phyloP scores from a whole-genome alignment of 1,284 basidiomycete species.

The Athelia sp. region DNA sequence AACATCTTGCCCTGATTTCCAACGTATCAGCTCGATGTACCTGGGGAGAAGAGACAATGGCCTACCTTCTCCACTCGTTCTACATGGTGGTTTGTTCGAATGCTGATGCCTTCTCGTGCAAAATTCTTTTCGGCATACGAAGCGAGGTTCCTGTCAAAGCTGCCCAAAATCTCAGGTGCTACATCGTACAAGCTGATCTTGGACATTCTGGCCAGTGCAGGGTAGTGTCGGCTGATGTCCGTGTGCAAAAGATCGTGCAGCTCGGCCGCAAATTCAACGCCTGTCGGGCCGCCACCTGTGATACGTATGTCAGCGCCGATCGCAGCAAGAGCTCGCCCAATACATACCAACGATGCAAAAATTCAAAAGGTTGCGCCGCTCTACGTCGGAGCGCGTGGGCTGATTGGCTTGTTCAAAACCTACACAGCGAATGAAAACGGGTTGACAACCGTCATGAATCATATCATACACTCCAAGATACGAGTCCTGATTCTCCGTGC shows the following conservation, averaged over 20 bases:
- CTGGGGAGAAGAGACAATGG: conserved; percentile 21
- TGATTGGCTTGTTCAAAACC: conserved; percentile 80
- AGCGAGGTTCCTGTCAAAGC: conserved; percentile 68
- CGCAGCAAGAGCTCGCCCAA: conserved; percentile 13
- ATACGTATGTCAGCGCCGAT: conserved; percentile 2
- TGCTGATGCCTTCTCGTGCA: conserved; percentile 71
- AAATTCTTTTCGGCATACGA: conserved; percentile 72
- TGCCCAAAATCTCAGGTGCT: conserved; percentile 76
- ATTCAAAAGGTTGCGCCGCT: conserved; percentile 65
- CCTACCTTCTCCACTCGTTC: conserved; percentile 67
- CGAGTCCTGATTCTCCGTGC: conserved; percentile 75
- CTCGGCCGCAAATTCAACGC: conserved; percentile 85
- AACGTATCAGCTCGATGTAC: conserved; percentile 26
- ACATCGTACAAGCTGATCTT: conserved; percentile 80
- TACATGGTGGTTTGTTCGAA: conserved; percentile 77
- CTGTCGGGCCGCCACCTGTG: conserved; percentile 68
- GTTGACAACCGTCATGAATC: too few relatives aligned
- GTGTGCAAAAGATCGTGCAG: conserved; percentile 78
- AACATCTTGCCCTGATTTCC: conserved; percentile 12
- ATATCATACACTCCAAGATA: conserved; percentile 64
- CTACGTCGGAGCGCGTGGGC: conserved; percentile 59
- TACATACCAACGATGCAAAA: conserved; percentile 75
- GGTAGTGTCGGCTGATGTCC: conserved; percentile 69
- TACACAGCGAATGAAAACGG: conserved; percentile 17
- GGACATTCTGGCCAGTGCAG: conserved; percentile 53